phyloP scores from a whole-genome alignment of 345 rosid species.

The Crucihimalaya himalaica region DNA sequence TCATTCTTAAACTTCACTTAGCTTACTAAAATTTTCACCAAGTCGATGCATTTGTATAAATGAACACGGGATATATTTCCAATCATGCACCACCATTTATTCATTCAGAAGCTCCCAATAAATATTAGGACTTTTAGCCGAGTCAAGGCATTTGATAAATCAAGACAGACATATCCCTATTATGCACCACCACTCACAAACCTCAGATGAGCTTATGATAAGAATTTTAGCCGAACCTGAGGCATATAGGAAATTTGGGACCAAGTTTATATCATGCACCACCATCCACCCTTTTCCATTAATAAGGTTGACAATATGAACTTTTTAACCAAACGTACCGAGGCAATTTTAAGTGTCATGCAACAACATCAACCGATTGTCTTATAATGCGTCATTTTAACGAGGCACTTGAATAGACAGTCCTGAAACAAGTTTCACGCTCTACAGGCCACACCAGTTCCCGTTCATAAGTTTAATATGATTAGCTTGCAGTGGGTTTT shows the following conservation, averaged over 20 bases:
- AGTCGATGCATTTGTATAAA: background rate
- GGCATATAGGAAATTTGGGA: background rate
- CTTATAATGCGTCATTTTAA: background rate
- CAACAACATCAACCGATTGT: background rate
- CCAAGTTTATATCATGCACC: background rate
- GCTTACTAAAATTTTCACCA: background rate
- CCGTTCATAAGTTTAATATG: too few relatives aligned
- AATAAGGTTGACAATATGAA: background rate
- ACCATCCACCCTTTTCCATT: background rate
- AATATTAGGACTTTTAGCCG: background rate
- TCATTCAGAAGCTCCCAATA: background rate
- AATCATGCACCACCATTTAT: background rate
- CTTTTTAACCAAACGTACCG: background rate
- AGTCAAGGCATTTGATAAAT: background rate
- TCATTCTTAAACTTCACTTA: background rate
- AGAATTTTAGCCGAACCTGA: background rate
- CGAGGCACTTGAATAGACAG: too few relatives aligned
- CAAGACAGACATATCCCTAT: background rate
- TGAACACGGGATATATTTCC: background rate
- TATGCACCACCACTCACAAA: background rate
- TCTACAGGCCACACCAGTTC: too few relatives aligned
- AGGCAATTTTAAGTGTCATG: background rate
- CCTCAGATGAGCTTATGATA: background rate
- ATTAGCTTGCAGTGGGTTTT: too few relatives aligned
- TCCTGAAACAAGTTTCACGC: too few relatives aligned